Percentiles rank a stretch among this genome's conserved stretches.
Evolutionary conservation across 371 early-diverging fungal genomes (phyloP).

Genomic region (Zychaea mexicana): DNA sequence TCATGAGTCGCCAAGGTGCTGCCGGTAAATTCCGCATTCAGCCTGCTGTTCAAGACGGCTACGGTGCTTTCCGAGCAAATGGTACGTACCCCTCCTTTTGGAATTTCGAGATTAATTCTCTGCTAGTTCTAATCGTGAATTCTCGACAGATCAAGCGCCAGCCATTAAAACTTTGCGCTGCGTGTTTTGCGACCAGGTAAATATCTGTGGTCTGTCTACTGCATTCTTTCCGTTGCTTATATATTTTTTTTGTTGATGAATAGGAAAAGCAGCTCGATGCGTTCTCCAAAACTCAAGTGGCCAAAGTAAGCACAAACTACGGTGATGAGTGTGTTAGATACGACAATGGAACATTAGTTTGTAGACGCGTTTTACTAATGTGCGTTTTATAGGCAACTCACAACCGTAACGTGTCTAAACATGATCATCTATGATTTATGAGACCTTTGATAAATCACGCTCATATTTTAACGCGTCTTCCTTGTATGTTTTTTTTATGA

Average conservation of each 20-base stretch:
- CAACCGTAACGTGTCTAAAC: constrained; percentile 30
- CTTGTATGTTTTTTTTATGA: background rate
- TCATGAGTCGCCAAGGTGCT: constrained; percentile 14
- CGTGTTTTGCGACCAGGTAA: constrained; percentile 26
- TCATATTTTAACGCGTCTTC: background rate
- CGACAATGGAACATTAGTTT: background rate
- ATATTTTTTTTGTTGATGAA: background rate
- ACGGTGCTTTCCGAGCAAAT: constrained; percentile 17
- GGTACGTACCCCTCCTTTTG: constrained; percentile 8
- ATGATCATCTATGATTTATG: background rate
- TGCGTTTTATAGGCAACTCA: constrained; percentile 15
- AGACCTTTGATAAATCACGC: background rate
- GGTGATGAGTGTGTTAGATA: background rate
- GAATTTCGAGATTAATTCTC: too few relatives aligned
- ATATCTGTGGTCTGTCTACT: too few relatives aligned
- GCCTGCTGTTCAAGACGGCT: background rate
- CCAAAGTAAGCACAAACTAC: constrained; percentile 13
- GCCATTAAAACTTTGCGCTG: constrained; percentile 13
- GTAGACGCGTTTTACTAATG: background rate
- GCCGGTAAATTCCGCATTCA: constrained; percentile 20
- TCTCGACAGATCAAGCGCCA: constrained; percentile 14
- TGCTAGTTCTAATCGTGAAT: too few relatives aligned
- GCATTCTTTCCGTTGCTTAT: background rate
- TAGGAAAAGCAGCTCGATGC: constrained; percentile 33
- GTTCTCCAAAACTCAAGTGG: constrained; percentile 39